phyloP scores from a whole-genome alignment of 108 stramenopile species.

The Cyclotella kingstonii region DNA sequence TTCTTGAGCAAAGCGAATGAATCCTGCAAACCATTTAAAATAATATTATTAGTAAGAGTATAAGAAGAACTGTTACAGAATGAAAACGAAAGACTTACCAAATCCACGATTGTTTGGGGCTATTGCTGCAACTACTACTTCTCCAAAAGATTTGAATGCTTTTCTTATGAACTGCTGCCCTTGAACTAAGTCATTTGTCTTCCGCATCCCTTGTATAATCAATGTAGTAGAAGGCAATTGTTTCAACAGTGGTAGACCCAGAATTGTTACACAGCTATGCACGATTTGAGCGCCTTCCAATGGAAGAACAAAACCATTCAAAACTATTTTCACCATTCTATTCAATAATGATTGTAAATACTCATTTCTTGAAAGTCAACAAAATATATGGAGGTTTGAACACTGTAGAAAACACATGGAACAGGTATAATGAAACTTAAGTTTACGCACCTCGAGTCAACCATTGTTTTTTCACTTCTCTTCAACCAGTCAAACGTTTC shows the following conservation, averaged over 20 bases:
- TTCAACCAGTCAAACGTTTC: constrained; percentile 80
- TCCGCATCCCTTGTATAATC: constrained; percentile 78
- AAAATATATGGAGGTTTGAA: not conserved
- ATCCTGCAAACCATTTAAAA: constrained; percentile 16
- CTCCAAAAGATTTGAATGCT: constrained; percentile 70
- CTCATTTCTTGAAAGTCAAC: constrained; percentile 31
- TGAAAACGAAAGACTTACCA: constrained; percentile 33
- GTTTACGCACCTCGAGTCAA: constrained; percentile 53
- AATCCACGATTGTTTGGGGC: constrained; percentile 70
- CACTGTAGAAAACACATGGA: not conserved
- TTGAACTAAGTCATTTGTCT: constrained; percentile 46
- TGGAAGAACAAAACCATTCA: constrained; percentile 52
- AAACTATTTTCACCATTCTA: constrained; percentile 63
- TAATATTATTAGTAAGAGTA: not conserved
- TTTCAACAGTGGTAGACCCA: constrained; percentile 65
- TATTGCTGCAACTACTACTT: constrained; percentile 69
- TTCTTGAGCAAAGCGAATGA: constrained; percentile 61
- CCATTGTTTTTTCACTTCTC: constrained; percentile 54
- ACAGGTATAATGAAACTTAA: not conserved
- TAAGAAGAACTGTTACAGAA: not conserved
- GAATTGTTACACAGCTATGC: constrained; percentile 76
- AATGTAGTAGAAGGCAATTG: constrained; percentile 65
- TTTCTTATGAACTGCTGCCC: constrained; percentile 36
- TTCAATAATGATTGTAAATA: constrained; percentile 79
- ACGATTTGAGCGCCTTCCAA: constrained; percentile 70